These are phyloP conservation scores for Crithidia bombi DNA, from an alignment of 208 protist genomes.

Conservation along the genomic window DNA sequence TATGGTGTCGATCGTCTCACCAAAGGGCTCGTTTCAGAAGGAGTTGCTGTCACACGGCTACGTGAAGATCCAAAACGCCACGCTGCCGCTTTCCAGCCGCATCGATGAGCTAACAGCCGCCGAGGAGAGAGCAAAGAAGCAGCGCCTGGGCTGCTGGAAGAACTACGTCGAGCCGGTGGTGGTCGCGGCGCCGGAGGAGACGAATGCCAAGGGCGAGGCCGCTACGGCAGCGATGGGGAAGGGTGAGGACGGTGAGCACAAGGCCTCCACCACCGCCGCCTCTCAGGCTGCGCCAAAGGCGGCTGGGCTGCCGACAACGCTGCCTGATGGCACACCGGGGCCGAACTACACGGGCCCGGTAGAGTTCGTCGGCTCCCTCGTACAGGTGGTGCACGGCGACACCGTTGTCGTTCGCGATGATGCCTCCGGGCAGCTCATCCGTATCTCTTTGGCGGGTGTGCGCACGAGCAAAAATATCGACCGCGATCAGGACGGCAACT, in stretches of 20 bases:
- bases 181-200: conserved; percentile 3
- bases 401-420: conserved; percentile 78
- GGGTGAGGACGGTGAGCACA: conserved; percentile 10
- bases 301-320: conserved; percentile 48
- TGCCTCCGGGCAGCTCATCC: conserved; percentile 46
- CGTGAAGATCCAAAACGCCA: conserved; percentile 67
- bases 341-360: conserved; percentile 65
- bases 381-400: conserved; percentile 87
- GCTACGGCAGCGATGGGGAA: conserved; percentile 1
- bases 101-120: conserved; percentile 58
- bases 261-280: conserved; percentile 15
- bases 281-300: conserved; percentile 22
- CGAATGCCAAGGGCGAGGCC: conserved; percentile 11
- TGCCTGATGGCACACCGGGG: conserved; percentile 48
- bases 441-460: conserved; percentile 81
- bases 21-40: conserved; percentile 85
- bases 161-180: conserved; percentile 47
- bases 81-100: conserved; percentile 49
- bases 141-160: conserved; percentile 73
- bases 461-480: conserved; percentile 82
- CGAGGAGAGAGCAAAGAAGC: conserved; percentile 58
- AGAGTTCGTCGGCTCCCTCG: conserved; percentile 64
- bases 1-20: conserved; percentile 79
- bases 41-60: conserved; percentile 84
- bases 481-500: conserved; percentile 79